phyloP scores from a whole-genome alignment of 148 eudicot genomes.

The Vaccinium myrtillus region DNA sequence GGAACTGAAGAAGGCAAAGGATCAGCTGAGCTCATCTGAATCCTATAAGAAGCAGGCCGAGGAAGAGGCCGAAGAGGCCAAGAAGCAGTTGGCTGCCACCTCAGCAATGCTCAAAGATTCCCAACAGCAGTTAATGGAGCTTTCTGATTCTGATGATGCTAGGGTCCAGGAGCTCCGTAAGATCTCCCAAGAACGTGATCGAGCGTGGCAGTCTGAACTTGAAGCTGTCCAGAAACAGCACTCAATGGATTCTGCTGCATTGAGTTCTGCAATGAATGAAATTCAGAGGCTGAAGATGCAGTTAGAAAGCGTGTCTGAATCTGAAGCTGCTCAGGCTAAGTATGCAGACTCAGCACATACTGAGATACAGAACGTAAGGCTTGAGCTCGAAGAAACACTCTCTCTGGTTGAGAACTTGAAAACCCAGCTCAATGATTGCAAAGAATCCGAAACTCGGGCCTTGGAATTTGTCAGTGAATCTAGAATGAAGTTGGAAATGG shows the following conservation, averaged over 20 bases:
- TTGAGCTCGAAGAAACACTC: slow-evolving; percentile 56
- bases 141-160: slow-evolving; percentile 62
- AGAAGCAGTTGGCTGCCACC: slow-evolving; percentile 53
- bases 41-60: slow-evolving; percentile 47
- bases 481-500: slow-evolving; percentile 53
- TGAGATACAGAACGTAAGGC: slow-evolving; percentile 55
- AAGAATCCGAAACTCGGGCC: slow-evolving; percentile 58
- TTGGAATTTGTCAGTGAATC: slow-evolving; percentile 46
- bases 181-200: slow-evolving; percentile 81
- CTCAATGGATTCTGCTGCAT: slow-evolving; percentile 66
- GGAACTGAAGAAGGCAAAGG: slow-evolving; percentile 73
- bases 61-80: slow-evolving; percentile 74
- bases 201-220: slow-evolving; percentile 79
- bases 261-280: slow-evolving; percentile 66
- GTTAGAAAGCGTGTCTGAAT: slow-evolving; percentile 52
- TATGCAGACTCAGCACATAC: slow-evolving; percentile 55
- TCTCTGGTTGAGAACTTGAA: slow-evolving; percentile 54
- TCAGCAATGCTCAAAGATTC: slow-evolving; percentile 61
- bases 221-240: slow-evolving; percentile 78
- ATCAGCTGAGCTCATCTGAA: slow-evolving; percentile 69
- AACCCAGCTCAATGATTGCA: slow-evolving; percentile 52
- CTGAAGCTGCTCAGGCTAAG: slow-evolving; percentile 54
- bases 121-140: slow-evolving; percentile 56
- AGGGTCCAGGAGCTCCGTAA: slow-evolving; percentile 68
- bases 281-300: slow-evolving; percentile 70